phyloP scores from a whole-genome alignment of 208 protist species.

The Wallacemonas sp. region DNA sequence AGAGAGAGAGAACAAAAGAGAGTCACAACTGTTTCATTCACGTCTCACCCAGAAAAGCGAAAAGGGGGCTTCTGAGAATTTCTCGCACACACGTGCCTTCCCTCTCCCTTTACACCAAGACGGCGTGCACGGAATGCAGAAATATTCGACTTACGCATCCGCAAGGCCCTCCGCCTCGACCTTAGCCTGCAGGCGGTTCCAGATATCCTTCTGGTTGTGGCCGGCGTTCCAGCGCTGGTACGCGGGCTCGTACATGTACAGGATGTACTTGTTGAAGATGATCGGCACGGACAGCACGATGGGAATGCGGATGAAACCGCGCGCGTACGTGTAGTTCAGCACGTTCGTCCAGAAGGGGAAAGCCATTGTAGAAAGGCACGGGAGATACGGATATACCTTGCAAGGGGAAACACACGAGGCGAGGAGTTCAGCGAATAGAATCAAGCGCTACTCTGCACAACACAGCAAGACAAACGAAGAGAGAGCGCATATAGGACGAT shows the following conservation, averaged over 20 bases:
- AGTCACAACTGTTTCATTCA: no score
- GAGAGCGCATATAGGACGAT: no score
- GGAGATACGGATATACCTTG: no score
- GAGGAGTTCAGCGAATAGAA: no score
- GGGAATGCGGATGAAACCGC: slow-evolving; percentile 82
- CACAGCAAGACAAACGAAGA: no score
- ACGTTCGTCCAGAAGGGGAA: slow-evolving; percentile 81
- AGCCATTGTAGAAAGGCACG: slow-evolving; percentile 24
- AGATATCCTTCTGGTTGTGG: slow-evolving; percentile 86
- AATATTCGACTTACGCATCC: slow-evolving; percentile 7
- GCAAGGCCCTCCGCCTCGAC: slow-evolving; percentile 40
- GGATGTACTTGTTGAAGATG: slow-evolving; percentile 83
- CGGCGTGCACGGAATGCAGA: no score
- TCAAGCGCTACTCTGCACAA: no score
- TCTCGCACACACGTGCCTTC: background rate
- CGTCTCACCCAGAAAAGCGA: slow-evolving; percentile 7
- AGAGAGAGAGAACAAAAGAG: background rate
- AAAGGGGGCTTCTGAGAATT: slow-evolving; percentile 6
- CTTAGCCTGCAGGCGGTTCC: slow-evolving; percentile 81
- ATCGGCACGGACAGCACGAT: slow-evolving; percentile 76
- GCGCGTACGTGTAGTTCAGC: slow-evolving; percentile 78
- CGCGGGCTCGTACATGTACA: slow-evolving; percentile 60
- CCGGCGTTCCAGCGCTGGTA: slow-evolving; percentile 79
- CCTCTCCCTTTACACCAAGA: no score
- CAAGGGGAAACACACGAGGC: no score